Base-by-base conservation (phyloP, 345 rosid genomes). In the Clarkia xantiana region DNA sequence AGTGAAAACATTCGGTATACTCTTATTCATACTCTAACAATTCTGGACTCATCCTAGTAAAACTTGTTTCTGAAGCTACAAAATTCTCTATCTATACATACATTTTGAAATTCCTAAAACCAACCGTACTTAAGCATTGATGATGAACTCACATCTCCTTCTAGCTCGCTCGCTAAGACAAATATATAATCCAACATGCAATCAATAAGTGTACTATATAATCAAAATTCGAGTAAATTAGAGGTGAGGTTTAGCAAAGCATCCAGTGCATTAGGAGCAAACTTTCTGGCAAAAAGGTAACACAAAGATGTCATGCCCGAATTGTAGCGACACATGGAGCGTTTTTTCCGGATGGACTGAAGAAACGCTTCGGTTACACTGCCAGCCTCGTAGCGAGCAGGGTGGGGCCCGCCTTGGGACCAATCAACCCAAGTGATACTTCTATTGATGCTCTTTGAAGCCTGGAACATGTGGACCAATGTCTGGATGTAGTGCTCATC, bases 401-500 rank as follows among this genome's bases (percentile, higher is more conserved):
- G 97, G 60, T 89, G 95, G 0, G 97, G 97, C 8, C 94, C 97
- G 0, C 84, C 84, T 49, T 70, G n/a, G 0, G 95, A 80, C 97
- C 97, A 89, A 56, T 89, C 76, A 1, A 89, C 97, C 97, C 97
- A 84, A 10, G 97, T 89, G 51, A 85, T 85, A 0, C 69, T 80
- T 56, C 95, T 69, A 44, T 89, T 89, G 0, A 93, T 73, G 48
- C 60, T 84, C 42, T 65, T 54, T 3, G 81, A 61, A 41, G 93
- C 94, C 0, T 85, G 81, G 70, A 82, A 78, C 72, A 89, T 85
- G 75, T 89, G 80, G 47, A 84, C 49, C 65, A 62, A 75, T 16
- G 97, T 89, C 0, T 93, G 87, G 46, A 89, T 73, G 67, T 82
- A 89, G 68, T 89, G 97, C 62, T 89, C 97, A 16, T 89, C 97